Evolutionary conservation across 2,329 filamentous ascomycete genomes (phyloP), one percentile per base, ranked within the genome.

Genomic region (Botrytis paeoniae): DNA sequence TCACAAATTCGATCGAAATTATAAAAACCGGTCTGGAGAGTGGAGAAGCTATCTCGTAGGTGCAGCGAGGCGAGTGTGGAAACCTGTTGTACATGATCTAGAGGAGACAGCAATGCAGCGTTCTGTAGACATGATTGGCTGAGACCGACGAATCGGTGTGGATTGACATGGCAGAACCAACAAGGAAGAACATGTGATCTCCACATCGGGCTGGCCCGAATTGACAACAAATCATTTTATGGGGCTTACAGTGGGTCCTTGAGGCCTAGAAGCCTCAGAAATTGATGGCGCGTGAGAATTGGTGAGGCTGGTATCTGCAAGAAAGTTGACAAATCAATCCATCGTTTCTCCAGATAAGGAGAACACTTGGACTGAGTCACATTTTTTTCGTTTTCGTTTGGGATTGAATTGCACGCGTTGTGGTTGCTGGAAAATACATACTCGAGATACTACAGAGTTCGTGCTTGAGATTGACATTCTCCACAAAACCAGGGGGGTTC

Each of bases 151-250:
- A 39, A 71, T 71, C 32, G 43, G 59, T 64, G 43, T 54, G 32
- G 12, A 37, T 22, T 54, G 43, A 51, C 41, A 66, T 65, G 69
- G 45, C 69, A 65, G 37, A 37, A 51, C 39, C 41, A 60, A 60
- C 61, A 57, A 43, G 70, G 16, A 51, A 45, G 25, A 54, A 48
- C 54, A 69, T 72, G 51, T 72, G 62, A 72, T 59, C 41, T 32
- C 51, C 25, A 69, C 45, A 51, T 45, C 20, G 25, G 69, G 69
- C 43, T 57, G 35, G 39, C 57, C 43, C 32, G 14, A n/a, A 62
- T 35, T 72, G 63, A 57, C 51, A 72, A 29, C 70, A 48, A 72
- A 72, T 69, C 54, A 72, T 69, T 72, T 61, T 69, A 37, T 72
- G 70, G 70, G 51, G 54, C 54, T 51, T 3, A 9, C 4, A 61